Conservation (phyloP, 2,329 filamentous ascomycete genomes). For the Talaromyces sp. region DNA sequence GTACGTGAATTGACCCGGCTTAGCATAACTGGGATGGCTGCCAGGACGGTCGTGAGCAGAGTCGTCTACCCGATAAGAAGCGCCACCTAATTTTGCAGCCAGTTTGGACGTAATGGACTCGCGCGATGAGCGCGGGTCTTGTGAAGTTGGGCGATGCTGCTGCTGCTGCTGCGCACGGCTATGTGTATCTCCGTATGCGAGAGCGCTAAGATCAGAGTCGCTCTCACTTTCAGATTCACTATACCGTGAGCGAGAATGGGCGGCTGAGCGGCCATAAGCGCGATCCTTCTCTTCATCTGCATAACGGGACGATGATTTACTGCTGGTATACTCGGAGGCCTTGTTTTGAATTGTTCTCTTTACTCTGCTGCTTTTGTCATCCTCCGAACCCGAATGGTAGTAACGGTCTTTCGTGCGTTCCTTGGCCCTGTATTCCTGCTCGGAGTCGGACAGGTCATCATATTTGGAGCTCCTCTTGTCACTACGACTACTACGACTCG, state of each 20-base stretch:
- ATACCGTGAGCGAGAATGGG: constrained; percentile 20
- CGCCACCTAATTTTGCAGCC: constrained; percentile 10
- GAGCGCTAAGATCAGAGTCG: constrained; percentile 33
- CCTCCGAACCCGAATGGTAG: constrained; percentile 29
- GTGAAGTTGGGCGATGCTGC: neutral
- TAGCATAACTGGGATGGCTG: constrained; percentile 35
- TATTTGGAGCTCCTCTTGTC: constrained; percentile 21
- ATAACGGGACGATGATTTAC: constrained; percentile 6
- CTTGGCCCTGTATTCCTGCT: constrained; percentile 23
- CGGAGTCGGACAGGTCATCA: constrained; percentile 26
- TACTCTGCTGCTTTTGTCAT: constrained; percentile 14
- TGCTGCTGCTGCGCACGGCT: neutral
- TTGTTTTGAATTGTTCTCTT: constrained; percentile 11
- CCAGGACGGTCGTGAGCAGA: constrained; percentile 22
- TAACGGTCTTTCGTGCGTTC: constrained; percentile 24
- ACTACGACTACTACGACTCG: constrained; percentile 11
- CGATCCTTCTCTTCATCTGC: constrained; percentile 12
- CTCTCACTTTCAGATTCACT: constrained; percentile 27
- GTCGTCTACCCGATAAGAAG: constrained; percentile 20
- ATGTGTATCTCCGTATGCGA: constrained; percentile 37
- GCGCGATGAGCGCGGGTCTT: constrained; percentile 19
- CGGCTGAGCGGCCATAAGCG: constrained; percentile 4
- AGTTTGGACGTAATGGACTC: constrained; percentile 12
- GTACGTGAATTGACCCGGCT: constrained; percentile 31
- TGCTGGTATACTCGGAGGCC: constrained; percentile 1